Evolutionary conservation across 805 yeast genomes (phyloP).

Genomic region (Myxozyma kluyveri): DNA sequence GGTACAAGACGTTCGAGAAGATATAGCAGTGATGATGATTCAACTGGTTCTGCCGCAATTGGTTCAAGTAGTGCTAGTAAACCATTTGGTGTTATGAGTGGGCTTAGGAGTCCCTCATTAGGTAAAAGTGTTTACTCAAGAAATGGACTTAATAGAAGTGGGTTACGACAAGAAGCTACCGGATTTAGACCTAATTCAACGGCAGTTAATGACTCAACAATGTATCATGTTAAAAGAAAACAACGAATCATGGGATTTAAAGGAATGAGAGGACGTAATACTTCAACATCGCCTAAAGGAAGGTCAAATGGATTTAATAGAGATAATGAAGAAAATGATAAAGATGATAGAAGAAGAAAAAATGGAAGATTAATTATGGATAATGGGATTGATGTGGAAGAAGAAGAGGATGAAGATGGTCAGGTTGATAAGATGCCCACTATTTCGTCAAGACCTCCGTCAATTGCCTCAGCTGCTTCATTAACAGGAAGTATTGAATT

Average conservation of each 20-base stretch:
- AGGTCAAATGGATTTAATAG: too few relatives aligned
- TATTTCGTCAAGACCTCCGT: background rate
- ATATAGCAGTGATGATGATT: background rate
- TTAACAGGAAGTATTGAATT: background rate
- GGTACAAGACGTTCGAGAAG: background rate
- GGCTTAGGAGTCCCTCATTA: background rate
- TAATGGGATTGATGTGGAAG: conserved; percentile 9
- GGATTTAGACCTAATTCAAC: background rate
- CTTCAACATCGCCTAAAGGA: conserved; percentile 3
- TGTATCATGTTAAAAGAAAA: background rate
- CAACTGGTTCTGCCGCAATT: background rate
- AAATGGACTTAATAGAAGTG: background rate
- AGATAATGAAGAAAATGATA: background rate
- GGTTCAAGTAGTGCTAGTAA: background rate
- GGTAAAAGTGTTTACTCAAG: background rate
- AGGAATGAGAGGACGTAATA: background rate
- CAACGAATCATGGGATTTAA: background rate
- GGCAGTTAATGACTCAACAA: background rate
- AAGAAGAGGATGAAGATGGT: conserved; percentile 21
- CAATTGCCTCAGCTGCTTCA: background rate
- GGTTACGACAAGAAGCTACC: background rate
- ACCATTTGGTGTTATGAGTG: background rate
- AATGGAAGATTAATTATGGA: too few relatives aligned
- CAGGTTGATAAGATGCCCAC: background rate
- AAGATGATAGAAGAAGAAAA: background rate